Base-by-base conservation (phyloP, 306 rosid species). In the Ammopiptanthus mongolicus region DNA sequence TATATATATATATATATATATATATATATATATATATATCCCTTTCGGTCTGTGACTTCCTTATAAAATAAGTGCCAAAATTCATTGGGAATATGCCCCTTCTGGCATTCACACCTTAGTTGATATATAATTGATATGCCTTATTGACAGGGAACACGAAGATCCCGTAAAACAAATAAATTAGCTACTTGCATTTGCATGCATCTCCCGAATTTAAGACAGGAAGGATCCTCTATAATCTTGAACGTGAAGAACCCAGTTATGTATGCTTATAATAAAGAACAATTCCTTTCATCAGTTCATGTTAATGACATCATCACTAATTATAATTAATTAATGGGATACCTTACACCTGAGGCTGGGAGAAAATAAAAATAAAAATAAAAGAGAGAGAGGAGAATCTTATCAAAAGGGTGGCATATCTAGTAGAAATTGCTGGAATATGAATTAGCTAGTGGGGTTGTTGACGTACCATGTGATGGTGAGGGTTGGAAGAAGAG, bases 381-480 rank as follows among this genome's bases (percentile, higher is more conserved):
- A 15, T 0, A 6, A 47, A 56, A 39, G 3, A 13, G 1, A 17
- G 21, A 14, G 4, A 25, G 29, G 47, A 73, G 79, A 84, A 73
- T 76, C 74, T 81, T 52, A 71, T 47, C 4, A 44, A 31, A n/a
- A 22, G 63, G 18, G 3, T 11, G 46, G 62, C 53, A 64, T 80
- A 62, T 12, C 18, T 33, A 65, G 36, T 62, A 17, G 59, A 15
- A 15, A 1, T 8, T 29, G 4, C 33, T 6, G 6, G 39, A n/a
- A n/a, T n/a, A n/a, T 5, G 7, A 34, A 4, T 2, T 29, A 8
- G 33, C 58, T 71, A 65, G 58, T 60, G 73, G 60, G 84, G 81
- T 28, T 66, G 87, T 82, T 81, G 85, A 79, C 76, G 82, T 87
- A 95, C 82, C 96, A 86, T 88, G 87, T 88, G 91, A 77, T 39